A percentile compares a stretch with the other conserved stretches of the same genome.
Conservation (phyloP, 371 early-diverging fungal species). For the Circinella umbellata region DNA sequence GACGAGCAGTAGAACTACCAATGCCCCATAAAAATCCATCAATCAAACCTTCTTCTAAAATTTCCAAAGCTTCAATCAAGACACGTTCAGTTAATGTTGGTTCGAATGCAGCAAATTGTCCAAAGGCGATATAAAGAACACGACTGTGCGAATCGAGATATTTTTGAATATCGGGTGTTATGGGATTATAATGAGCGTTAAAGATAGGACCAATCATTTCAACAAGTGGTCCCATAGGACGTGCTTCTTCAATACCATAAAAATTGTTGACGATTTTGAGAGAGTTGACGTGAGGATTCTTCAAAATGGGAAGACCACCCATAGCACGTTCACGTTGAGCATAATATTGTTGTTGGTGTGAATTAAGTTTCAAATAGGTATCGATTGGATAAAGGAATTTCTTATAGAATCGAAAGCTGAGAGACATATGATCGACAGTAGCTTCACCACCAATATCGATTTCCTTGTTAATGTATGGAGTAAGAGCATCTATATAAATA, state of each 20-base stretch:
- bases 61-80: slow-evolving; percentile 16
- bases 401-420: slow-evolving; percentile 21
- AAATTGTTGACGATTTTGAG: slow-evolving; percentile 38
- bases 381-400: slow-evolving; percentile 17
- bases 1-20: slow-evolving; percentile 5
- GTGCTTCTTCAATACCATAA: slow-evolving; percentile 32
- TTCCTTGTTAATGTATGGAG: slow-evolving; percentile 32
- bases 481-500: slow-evolving; percentile 13
- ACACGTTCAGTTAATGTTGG: background rate
- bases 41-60: slow-evolving; percentile 22
- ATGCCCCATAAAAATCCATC: slow-evolving; percentile 47
- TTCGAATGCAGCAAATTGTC: slow-evolving; percentile 26
- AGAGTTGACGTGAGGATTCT: slow-evolving; percentile 1
- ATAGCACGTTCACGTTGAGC: background rate
- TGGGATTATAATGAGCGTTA: background rate
- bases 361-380: background rate
- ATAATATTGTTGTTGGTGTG: background rate
- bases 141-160: slow-evolving; percentile 27
- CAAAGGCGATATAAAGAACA: slow-evolving; percentile 44
- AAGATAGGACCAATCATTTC: slow-evolving; percentile 43
- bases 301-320: too few species aligned
- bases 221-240: slow-evolving; percentile 39
- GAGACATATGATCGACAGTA: slow-evolving; percentile 18
- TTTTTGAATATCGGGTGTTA: slow-evolving; percentile 17
- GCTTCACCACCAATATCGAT: slow-evolving; percentile 9